A percentile compares a stretch with the other conserved stretches of the same genome.
Evolutionary conservation across 2,329 filamentous ascomycete genomes (phyloP).

Genomic region (Westerdykella sp.): DNA sequence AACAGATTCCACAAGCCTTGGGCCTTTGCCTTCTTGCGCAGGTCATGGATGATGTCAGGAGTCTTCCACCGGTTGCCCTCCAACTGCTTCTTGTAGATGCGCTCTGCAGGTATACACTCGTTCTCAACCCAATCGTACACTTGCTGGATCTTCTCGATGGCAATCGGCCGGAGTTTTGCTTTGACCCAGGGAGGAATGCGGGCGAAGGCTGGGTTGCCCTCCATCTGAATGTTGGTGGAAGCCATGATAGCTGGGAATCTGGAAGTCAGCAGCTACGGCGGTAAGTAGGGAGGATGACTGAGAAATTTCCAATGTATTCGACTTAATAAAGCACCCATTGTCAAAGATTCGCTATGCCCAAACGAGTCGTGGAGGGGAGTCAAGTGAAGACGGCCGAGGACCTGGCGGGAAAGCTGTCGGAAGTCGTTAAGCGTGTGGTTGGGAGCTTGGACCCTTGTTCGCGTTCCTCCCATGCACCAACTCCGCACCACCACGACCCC

Average conservation of each 20-base stretch:
- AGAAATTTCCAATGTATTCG: constrained; percentile 3
- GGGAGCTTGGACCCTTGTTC: constrained; percentile 10
- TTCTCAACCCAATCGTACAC: constrained; percentile 42
- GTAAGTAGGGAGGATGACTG: constrained; percentile 6
- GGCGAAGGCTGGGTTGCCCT: constrained; percentile 33
- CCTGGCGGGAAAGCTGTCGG: constrained; percentile 13
- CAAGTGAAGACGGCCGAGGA: constrained; percentile 14
- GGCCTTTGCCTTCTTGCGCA: constrained; percentile 39
- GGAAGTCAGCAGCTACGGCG: constrained; percentile 1
- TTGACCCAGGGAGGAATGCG: constrained; percentile 43
- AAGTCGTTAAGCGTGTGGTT: constrained; percentile 19
- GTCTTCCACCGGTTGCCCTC: constrained; percentile 33
- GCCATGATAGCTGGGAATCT: constrained; percentile 7
- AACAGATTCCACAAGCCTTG: constrained; percentile 39
- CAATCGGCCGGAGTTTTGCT: constrained; percentile 45
- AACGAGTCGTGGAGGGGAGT: no score
- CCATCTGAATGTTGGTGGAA: constrained; percentile 12
- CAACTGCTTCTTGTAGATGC: constrained; percentile 39
- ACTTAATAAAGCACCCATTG: constrained; percentile 11
- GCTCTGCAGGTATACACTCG: constrained; percentile 42
- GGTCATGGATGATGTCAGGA: constrained; percentile 38
- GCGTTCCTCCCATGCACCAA: neutral
- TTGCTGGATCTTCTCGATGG: constrained; percentile 39
- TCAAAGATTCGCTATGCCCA: neutral
- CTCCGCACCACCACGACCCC: constrained; percentile 2